Conservation (phyloP, 2,329 filamentous ascomycete genomes). For the Pyrenochaeta sp. region DNA sequence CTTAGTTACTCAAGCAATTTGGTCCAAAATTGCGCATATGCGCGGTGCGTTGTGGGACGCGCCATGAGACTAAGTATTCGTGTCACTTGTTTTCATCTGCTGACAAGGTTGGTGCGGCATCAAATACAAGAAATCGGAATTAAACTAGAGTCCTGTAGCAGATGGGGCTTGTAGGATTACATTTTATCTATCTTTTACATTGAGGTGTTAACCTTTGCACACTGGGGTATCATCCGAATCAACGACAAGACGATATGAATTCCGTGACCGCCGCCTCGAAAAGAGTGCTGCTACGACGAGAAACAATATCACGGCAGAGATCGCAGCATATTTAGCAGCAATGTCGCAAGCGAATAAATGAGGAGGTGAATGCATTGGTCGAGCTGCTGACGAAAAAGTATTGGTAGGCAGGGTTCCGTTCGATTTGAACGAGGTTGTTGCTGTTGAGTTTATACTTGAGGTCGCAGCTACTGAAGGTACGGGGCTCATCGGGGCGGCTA, state of each 20-base stretch:
- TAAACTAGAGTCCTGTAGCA: no score
- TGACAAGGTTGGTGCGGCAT: no score
- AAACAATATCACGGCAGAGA: background rate
- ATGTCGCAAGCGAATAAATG: background rate
- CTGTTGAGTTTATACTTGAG: background rate
- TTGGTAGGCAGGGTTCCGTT: background rate
- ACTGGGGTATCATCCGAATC: background rate
- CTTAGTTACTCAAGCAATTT: no score
- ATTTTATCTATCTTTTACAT: no score
- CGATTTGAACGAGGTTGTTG: background rate
- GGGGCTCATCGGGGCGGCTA: no score
- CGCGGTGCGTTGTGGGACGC: no score
- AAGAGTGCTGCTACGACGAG: background rate
- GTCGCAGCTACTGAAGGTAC: background rate
- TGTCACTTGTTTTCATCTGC: no score
- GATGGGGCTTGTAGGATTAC: no score
- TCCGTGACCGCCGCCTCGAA: background rate
- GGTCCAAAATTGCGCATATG: no score
- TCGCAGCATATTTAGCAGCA: background rate
- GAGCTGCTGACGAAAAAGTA: background rate
- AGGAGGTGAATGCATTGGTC: background rate
- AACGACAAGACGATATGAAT: background rate
- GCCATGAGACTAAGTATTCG: no score
- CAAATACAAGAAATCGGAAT: no score
- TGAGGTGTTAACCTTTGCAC: no score